phyloP scores from a whole-genome alignment of 169 alveolate genomes.

The Blepharisma undulans region DNA sequence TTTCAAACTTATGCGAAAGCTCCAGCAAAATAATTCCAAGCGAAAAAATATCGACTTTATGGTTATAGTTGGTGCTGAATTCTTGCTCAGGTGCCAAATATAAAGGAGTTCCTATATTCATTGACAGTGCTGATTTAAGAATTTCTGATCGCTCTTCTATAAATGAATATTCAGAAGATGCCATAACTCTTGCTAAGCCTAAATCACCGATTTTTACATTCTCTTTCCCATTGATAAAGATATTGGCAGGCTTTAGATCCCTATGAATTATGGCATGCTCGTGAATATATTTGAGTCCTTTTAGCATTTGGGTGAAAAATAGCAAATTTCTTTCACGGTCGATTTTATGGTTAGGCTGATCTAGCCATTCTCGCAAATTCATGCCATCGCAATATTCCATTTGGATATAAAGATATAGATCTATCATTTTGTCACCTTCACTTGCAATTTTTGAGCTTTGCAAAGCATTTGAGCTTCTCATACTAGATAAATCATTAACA shows the following conservation, averaged over 20 bases:
- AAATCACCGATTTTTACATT: conserved; percentile 65
- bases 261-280: conserved; percentile 61
- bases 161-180: background rate
- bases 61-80: conserved; percentile 36
- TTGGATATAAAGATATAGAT: conserved; percentile 48
- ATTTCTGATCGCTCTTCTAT: background rate
- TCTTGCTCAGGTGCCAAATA: conserved; percentile 58
- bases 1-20: conserved; percentile 36
- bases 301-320: conserved; percentile 51
- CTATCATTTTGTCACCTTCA: background rate
- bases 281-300: conserved; percentile 67
- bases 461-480: background rate
- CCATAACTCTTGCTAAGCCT: conserved; percentile 57
- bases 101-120: conserved; percentile 55
- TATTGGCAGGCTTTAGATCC: conserved; percentile 72
- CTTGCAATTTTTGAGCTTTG: too few species aligned
- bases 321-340: conserved; percentile 31
- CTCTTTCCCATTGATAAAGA: conserved; percentile 44
- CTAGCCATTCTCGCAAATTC: conserved; percentile 48
- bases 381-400: conserved; percentile 80
- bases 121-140: background rate
- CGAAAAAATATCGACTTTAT: conserved; percentile 65
- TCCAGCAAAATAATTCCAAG: conserved; percentile 58
- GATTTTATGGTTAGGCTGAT: background rate
- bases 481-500: too few species aligned